These are phyloP conservation scores for Santalum album DNA, from an alignment of 164 flowering plant species.

Conservation along the genomic window DNA sequence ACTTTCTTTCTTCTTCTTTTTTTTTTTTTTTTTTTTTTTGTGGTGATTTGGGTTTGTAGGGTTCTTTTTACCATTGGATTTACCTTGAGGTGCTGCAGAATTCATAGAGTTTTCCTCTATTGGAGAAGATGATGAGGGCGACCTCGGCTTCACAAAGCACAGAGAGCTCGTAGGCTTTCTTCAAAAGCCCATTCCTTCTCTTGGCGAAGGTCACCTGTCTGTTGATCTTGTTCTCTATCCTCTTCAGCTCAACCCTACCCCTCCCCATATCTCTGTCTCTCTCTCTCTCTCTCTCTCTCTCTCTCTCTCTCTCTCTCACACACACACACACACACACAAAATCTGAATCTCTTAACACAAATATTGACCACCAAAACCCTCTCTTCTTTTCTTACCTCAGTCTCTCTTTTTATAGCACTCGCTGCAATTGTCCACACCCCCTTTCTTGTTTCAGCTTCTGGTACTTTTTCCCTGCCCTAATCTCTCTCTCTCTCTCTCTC, in stretches of 20 bases:
- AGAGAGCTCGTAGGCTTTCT: slow-evolving; percentile 89
- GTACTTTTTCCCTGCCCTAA: too few relatives aligned
- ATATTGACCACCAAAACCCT: too few relatives aligned
- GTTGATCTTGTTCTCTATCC: slow-evolving; percentile 92
- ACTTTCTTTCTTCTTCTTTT: too few relatives aligned
- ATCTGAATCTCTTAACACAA: neutral
- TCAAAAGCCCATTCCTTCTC: slow-evolving; percentile 80
- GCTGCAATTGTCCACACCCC: too few relatives aligned
- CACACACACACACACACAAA: neutral
- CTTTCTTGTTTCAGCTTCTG: too few relatives aligned
- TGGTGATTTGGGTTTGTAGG: too few relatives aligned
- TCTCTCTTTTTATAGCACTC: too few relatives aligned
- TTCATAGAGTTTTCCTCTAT: slow-evolving; percentile 85
- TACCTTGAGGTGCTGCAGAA: slow-evolving; percentile 85
- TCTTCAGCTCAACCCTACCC: slow-evolving; percentile 87
- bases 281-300: slow-evolving; percentile 4
- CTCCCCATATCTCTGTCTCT: slow-evolving; percentile 50
- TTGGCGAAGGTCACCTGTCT: slow-evolving; percentile 85
- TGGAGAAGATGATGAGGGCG: slow-evolving; percentile 89
- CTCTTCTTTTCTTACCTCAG: too few relatives aligned
- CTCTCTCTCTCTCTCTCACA: neutral
- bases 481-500: too few relatives aligned
- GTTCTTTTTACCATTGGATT: neutral
- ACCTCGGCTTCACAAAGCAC: slow-evolving; percentile 84
- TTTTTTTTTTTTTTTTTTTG: too few relatives aligned